A percentile compares a stretch with the other conserved stretches of the same genome.
phyloP scores from a whole-genome alignment of 768 basidiomycete genomes.

The Lentinula aciculospora region DNA sequence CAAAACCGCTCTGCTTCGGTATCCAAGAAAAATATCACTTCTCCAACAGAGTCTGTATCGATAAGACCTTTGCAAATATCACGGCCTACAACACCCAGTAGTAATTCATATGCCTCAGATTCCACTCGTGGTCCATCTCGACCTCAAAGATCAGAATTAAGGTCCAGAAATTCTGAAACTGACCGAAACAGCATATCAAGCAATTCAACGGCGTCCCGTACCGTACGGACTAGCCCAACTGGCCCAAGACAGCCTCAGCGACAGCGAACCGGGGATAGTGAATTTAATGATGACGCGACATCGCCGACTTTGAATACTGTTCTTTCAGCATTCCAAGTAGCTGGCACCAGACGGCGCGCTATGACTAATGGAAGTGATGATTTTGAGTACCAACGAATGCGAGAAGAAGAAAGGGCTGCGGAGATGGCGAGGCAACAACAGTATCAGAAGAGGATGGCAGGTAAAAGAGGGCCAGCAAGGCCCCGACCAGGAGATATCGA shows the following conservation, averaged over 20 bases:
- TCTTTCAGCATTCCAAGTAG: slow-evolving; percentile 67
- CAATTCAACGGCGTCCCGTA: slow-evolving; percentile 13
- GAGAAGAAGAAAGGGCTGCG: slow-evolving; percentile 54
- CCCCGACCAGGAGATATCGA: slow-evolving; percentile 79
- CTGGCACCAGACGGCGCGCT: slow-evolving; percentile 51
- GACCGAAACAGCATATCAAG: slow-evolving; percentile 18
- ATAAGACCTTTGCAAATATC: slow-evolving; percentile 61
- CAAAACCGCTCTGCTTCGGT: slow-evolving; percentile 41
- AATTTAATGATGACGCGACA: slow-evolving; percentile 24
- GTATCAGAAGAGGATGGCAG: slow-evolving; percentile 63
- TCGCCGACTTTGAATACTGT: slow-evolving; percentile 48
- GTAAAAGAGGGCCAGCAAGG: slow-evolving; percentile 45
- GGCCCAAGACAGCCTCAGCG: slow-evolving; percentile 3
- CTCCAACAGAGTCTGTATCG: slow-evolving; percentile 29
- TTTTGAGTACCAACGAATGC: slow-evolving; percentile 49
- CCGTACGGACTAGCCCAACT: slow-evolving; percentile 23
- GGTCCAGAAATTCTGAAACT: slow-evolving; percentile 51
- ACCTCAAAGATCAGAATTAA: slow-evolving; percentile 63
- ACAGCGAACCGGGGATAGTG: slow-evolving; percentile 12
- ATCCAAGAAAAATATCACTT: slow-evolving; percentile 28
- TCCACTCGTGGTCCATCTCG: slow-evolving; percentile 47
- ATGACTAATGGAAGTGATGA: slow-evolving; percentile 50
- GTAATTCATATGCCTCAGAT: slow-evolving; percentile 19
- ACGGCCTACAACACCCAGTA: slow-evolving; percentile 49
- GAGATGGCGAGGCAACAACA: slow-evolving; percentile 65